Conservation (phyloP, 75 land plant species). For the Isoetes taiwanensis region DNA sequence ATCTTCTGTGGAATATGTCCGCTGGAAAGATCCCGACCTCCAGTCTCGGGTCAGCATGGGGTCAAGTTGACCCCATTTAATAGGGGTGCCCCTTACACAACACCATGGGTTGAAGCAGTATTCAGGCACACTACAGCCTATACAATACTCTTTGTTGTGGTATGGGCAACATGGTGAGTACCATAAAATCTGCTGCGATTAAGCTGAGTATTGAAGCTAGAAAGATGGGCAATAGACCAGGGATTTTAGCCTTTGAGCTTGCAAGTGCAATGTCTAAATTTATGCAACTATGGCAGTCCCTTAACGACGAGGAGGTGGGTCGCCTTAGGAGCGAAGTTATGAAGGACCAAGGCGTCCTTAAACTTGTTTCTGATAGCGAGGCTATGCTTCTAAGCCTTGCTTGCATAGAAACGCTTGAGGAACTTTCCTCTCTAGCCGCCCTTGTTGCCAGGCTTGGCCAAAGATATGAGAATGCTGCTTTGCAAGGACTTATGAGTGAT, state of each 20-base stretch:
- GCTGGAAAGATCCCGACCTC: too few relatives aligned
- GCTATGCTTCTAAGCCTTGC: background rate
- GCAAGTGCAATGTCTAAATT: background rate
- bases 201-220: conserved; percentile 14
- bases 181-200: conserved; percentile 44
- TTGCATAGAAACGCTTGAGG: background rate
- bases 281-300: background rate
- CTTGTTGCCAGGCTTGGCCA: background rate
- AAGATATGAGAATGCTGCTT: background rate
- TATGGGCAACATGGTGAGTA: conserved; percentile 55
- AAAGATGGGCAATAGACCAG: conserved; percentile 9
- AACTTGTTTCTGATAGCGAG: background rate
- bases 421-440: background rate
- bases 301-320: background rate
- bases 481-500: conserved; percentile 2
- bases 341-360: background rate
- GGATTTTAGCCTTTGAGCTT: background rate
- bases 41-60: too few relatives aligned
- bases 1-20: too few relatives aligned
- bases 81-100: too few relatives aligned
- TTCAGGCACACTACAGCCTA: too few relatives aligned
- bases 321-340: background rate
- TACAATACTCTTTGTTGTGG: too few relatives aligned
- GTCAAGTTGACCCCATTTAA: too few relatives aligned
- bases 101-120: too few relatives aligned